These are phyloP conservation scores for Hanseniaspora mollemarum DNA, from an alignment of 805 yeast genomes.

Conservation along the genomic window DNA sequence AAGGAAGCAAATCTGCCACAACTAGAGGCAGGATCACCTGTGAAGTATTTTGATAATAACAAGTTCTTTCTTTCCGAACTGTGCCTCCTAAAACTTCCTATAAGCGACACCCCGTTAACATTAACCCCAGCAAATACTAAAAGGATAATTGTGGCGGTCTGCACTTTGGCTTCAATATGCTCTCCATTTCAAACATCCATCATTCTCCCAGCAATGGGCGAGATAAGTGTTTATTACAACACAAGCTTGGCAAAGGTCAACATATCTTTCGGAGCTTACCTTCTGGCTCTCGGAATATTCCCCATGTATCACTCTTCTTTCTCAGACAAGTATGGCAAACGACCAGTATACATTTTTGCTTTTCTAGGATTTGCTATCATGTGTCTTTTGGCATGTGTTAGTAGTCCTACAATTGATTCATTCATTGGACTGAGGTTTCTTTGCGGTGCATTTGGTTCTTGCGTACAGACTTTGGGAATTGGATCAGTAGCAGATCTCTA, in stretches of 20 bases:
- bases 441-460: slow-evolving; percentile 71
- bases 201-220: slow-evolving; percentile 63
- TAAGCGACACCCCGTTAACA: neutral
- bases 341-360: slow-evolving; percentile 60
- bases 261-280: slow-evolving; percentile 67
- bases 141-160: neutral
- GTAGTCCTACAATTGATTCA: slow-evolving; percentile 47
- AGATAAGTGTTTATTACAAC: slow-evolving; percentile 43
- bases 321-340: slow-evolving; percentile 63
- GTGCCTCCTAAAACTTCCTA: neutral
- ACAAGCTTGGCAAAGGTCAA: slow-evolving; percentile 55
- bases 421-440: slow-evolving; percentile 60
- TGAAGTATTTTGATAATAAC: neutral
- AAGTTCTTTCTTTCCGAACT: neutral
- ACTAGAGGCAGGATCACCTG: too few species aligned
- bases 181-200: slow-evolving; percentile 79
- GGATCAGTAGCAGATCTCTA: slow-evolving; percentile 73
- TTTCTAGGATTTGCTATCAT: slow-evolving; percentile 54
- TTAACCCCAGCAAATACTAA: neutral
- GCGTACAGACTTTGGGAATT: slow-evolving; percentile 83
- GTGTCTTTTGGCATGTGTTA: slow-evolving; percentile 53
- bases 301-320: slow-evolving; percentile 86
- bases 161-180: neutral
- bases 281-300: slow-evolving; percentile 61
- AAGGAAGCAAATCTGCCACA: too few species aligned